Conservation (phyloP, 768 basidiomycete genomes). For the Suillus placidus region DNA sequence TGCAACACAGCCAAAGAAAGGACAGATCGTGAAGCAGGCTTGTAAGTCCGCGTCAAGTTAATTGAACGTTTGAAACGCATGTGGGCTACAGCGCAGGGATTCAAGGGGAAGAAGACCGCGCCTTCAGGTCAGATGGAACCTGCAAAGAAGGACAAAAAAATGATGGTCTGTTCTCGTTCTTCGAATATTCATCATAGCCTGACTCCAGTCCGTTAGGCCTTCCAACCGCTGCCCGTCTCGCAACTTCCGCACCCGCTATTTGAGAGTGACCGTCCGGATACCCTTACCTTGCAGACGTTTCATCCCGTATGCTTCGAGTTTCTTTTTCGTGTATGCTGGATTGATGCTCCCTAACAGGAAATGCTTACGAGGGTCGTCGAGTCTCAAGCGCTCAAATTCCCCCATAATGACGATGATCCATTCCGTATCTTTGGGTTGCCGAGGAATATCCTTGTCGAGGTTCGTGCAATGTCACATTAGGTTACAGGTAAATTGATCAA, state of each 20-base stretch:
- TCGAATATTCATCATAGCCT: not conserved
- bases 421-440: constrained; percentile 75
- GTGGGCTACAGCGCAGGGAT: constrained; percentile 1
- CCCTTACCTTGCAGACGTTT: constrained; percentile 44
- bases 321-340: constrained; percentile 1
- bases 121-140: not conserved
- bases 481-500: not conserved
- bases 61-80: not conserved
- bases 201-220: constrained; percentile 36
- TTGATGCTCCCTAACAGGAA: constrained; percentile 30
- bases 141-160: constrained; percentile 9
- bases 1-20: constrained; percentile 10
- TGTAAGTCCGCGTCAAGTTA: constrained; percentile 4
- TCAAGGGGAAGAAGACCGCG: constrained; percentile 1
- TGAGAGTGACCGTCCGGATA: constrained; percentile 37
- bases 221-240: constrained; percentile 42
- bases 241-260: constrained; percentile 47
- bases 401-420: constrained; percentile 47
- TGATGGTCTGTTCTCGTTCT: constrained; percentile 6
- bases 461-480: constrained; percentile 33
- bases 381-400: constrained; percentile 52
- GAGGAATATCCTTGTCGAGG: constrained; percentile 70
- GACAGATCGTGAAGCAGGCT: constrained; percentile 6
- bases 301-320: constrained; percentile 40
- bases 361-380: constrained; percentile 37